These are phyloP conservation scores for Dryadomyces quercus-mongolicae DNA, from an alignment of 2,329 filamentous ascomycete species.

Conservation along the genomic window DNA sequence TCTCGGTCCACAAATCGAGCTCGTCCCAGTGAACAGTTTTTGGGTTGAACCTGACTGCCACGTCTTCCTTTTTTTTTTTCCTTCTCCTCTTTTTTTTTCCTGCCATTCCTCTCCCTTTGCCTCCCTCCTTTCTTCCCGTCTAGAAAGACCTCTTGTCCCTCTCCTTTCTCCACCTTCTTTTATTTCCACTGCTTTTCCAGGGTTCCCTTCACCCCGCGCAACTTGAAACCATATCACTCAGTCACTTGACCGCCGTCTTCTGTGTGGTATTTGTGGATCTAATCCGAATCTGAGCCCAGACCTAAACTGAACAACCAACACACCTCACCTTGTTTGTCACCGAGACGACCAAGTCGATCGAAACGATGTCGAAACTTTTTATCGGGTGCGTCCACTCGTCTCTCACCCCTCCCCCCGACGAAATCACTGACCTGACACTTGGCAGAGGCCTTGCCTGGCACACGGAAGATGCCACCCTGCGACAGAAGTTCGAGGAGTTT, in stretches of 20 bases:
- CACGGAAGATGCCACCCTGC: slow-evolving; percentile 79
- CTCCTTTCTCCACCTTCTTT: no score
- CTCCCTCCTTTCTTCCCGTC: not conserved
- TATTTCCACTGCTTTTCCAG: not conserved
- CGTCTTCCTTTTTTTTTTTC: not conserved
- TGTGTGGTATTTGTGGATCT: not conserved
- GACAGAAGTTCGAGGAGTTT: slow-evolving; percentile 85
- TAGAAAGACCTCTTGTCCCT: not conserved
- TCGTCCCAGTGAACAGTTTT: not conserved
- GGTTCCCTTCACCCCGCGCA: not conserved
- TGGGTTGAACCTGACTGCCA: not conserved
- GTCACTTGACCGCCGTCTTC: not conserved
- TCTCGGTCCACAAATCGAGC: not conserved
- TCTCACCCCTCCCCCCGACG: not conserved
- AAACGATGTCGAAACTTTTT: slow-evolving; percentile 82
- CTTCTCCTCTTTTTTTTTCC: not conserved
- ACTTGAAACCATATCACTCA: not conserved
- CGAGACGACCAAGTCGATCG: not conserved
- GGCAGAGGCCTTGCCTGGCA: slow-evolving; percentile 92
- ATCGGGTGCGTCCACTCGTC: slow-evolving; percentile 58
- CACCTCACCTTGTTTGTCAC: not conserved
- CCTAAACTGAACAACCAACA: no score
- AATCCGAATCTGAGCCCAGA: not conserved
- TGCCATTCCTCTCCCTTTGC: not conserved
- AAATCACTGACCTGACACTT: slow-evolving; percentile 10